phyloP scores from a whole-genome alignment of 768 basidiomycete genomes.

The Rhodotorula diobovata region DNA sequence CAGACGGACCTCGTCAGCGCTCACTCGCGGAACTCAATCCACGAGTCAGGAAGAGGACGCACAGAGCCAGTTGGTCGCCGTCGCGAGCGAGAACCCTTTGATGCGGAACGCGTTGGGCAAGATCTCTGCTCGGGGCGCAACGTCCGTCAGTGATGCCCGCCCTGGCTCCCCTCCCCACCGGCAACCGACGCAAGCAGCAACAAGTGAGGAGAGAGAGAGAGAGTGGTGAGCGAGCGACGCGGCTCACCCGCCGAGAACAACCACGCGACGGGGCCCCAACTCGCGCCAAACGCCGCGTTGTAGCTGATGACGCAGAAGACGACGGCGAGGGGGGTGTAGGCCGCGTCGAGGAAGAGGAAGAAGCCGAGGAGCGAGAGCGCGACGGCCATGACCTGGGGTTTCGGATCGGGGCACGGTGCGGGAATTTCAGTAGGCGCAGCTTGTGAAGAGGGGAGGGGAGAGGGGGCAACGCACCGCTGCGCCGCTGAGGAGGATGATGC shows the following conservation, averaged over 20 bases:
- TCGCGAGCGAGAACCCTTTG: constrained; percentile 92
- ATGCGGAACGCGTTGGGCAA: constrained; percentile 83
- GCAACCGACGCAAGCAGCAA: too few relatives aligned
- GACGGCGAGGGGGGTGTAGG: constrained; percentile 78
- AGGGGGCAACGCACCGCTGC: constrained; percentile 58
- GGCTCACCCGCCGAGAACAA: not conserved
- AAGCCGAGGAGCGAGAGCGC: constrained; percentile 76
- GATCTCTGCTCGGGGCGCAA: constrained; percentile 54
- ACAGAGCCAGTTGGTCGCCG: constrained; percentile 59
- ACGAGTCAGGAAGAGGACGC: constrained; percentile 14
- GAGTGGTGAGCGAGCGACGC: too few relatives aligned
- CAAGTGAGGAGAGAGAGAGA: not conserved
- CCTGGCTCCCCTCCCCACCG: too few relatives aligned
- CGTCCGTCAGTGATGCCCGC: too few relatives aligned
- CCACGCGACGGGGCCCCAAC: not conserved
- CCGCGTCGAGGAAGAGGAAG: constrained; percentile 88
- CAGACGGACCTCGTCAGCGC: not conserved
- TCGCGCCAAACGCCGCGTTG: constrained; percentile 81
- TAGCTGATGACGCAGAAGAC: constrained; percentile 83
- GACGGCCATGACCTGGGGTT: constrained; percentile 67
- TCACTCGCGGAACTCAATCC: not conserved
- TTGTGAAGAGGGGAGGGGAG: constrained; percentile 48
- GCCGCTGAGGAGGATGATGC: constrained; percentile 78
- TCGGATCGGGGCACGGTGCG: too few relatives aligned
- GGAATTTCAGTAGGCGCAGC: not conserved